phyloP scores from a whole-genome alignment of 192 early-diverging fungal genomes.

The Entomortierella chlamydospora region DNA sequence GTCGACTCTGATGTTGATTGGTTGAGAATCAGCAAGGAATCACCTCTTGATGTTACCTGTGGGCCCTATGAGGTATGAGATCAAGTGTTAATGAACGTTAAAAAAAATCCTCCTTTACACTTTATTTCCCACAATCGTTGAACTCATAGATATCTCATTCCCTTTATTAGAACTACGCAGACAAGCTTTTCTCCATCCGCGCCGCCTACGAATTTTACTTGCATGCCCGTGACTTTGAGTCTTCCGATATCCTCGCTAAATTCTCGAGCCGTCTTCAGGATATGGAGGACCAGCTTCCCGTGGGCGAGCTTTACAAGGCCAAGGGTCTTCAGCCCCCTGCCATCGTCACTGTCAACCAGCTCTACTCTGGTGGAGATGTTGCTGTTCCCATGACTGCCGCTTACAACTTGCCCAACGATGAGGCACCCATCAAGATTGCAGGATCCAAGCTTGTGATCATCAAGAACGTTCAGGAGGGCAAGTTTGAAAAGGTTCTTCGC shows the following conservation, averaged over 20 bases:
- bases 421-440: slow-evolving; percentile 73
- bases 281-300: slow-evolving; percentile 73
- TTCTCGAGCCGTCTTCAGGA: slow-evolving; percentile 73
- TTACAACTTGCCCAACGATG: slow-evolving; percentile 84
- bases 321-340: slow-evolving; percentile 70
- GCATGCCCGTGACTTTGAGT: slow-evolving; percentile 73
- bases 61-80: slow-evolving; percentile 76
- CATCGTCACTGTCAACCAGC: slow-evolving; percentile 81
- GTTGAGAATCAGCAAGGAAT: slow-evolving; percentile 71
- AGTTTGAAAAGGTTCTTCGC: slow-evolving; percentile 69
- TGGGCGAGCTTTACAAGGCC: slow-evolving; percentile 74
- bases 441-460: slow-evolving; percentile 81
- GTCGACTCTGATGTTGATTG: slow-evolving; percentile 76
- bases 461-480: slow-evolving; percentile 81
- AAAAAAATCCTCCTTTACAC: not conserved
- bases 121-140: not conserved
- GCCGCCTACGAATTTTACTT: slow-evolving; percentile 77
- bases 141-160: not conserved
- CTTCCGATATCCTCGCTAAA: slow-evolving; percentile 67
- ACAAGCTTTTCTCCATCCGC: slow-evolving; percentile 72
- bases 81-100: too few relatives aligned
- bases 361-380: slow-evolving; percentile 78
- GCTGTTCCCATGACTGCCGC: slow-evolving; percentile 82
- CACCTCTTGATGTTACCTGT: slow-evolving; percentile 73
- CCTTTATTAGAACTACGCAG: slow-evolving; percentile 64